phyloP scores from a whole-genome alignment of 768 basidiomycete species.

The Wakefieldia striispora region DNA sequence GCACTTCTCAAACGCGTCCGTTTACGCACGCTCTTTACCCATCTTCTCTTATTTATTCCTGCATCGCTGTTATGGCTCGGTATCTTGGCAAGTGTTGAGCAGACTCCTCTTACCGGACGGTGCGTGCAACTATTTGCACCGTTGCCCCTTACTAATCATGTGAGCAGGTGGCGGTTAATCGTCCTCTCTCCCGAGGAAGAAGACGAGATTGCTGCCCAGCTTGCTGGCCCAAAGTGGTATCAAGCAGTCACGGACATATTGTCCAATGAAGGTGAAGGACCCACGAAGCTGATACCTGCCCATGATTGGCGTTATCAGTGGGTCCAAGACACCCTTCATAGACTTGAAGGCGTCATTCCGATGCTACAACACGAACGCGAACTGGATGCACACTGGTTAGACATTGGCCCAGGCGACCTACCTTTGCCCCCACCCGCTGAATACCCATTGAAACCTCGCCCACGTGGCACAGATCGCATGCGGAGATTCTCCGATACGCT shows the following conservation, averaged over 20 bases:
- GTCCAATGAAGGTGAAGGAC: conserved; percentile 59
- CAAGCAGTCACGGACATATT: conserved; percentile 78
- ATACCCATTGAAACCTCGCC: conserved; percentile 80
- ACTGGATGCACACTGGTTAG: conserved; percentile 54
- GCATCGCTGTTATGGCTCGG: conserved; percentile 62
- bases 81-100: conserved; percentile 69
- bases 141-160: conserved; percentile 3
- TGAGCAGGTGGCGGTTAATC: conserved; percentile 76
- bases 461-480: conserved; percentile 71
- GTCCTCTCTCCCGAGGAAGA: conserved; percentile 92
- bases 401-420: conserved; percentile 44
- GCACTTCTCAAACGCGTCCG: conserved; percentile 48
- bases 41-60: conserved; percentile 60
- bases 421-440: conserved; percentile 80
- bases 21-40: conserved; percentile 47
- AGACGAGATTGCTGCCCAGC: conserved; percentile 78
- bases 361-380: conserved; percentile 59
- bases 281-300: conserved; percentile 61
- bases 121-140: conserved; percentile 33
- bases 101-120: conserved; percentile 85
- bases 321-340: conserved; percentile 77
- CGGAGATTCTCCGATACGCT: conserved; percentile 53
- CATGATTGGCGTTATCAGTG: conserved; percentile 90
- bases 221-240: conserved; percentile 87
- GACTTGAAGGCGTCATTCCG: conserved; percentile 74